These are phyloP conservation scores for Pythium aphanidermatum DNA, from an alignment of 352 stramenopile species.

Conservation along the genomic window DNA sequence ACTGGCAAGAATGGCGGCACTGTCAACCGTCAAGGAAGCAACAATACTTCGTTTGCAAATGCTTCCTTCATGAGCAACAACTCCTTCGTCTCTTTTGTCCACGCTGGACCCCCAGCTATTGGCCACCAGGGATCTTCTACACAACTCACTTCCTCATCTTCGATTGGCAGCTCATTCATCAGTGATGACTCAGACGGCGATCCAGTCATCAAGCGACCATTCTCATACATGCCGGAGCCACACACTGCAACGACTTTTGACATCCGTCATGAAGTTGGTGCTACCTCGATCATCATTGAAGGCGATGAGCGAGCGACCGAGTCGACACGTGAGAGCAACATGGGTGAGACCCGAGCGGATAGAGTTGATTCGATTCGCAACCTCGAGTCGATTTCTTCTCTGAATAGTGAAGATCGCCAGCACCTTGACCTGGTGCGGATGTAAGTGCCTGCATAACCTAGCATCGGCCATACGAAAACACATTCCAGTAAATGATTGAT, in stretches of 20 bases:
- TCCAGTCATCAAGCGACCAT: slow-evolving; percentile 15
- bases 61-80: slow-evolving; percentile 22
- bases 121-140: too few species aligned
- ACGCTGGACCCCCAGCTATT: slow-evolving; percentile 1
- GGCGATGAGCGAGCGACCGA: slow-evolving; percentile 5
- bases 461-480: background rate
- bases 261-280: too few species aligned
- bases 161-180: slow-evolving; percentile 10
- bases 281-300: slow-evolving; percentile 18
- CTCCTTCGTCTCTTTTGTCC: slow-evolving; percentile 22
- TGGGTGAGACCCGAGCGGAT: background rate
- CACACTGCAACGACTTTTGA: too few species aligned
- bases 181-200: slow-evolving; percentile 12
- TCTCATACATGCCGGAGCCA: slow-evolving; percentile 10
- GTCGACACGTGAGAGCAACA: background rate
- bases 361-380: slow-evolving; percentile 25
- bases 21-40: background rate
- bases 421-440: slow-evolving; percentile 35
- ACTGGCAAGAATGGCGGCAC: slow-evolving; percentile 5
- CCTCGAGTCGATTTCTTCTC: slow-evolving; percentile 36
- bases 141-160: background rate
- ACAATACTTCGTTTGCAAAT: slow-evolving; percentile 12
- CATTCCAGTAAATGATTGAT: background rate
- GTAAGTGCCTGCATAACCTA: slow-evolving; percentile 8
- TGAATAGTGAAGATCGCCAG: slow-evolving; percentile 20